Evolutionary conservation across 2,329 filamentous ascomycete species (phyloP).

Genomic region (Orbilia ellipsospora): DNA sequence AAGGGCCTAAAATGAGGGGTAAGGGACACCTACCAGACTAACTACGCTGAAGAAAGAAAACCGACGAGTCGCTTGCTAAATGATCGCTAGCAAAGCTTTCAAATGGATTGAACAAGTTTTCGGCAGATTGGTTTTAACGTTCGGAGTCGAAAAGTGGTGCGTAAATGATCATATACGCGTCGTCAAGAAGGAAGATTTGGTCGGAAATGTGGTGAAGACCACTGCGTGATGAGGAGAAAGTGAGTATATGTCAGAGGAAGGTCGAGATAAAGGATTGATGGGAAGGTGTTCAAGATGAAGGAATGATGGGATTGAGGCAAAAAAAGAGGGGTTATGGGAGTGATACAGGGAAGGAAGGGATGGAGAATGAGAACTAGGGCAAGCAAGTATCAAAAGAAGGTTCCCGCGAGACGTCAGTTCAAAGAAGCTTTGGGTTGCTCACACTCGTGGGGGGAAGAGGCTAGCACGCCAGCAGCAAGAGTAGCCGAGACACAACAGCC

Average conservation of each 20-base stretch:
- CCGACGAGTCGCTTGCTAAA: conserved; percentile 52
- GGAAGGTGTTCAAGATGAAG: conserved; percentile 25
- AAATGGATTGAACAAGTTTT: conserved; percentile 37
- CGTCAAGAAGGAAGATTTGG: conserved; percentile 41
- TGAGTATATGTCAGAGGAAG: conserved; percentile 35
- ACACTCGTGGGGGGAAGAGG: conserved; percentile 26
- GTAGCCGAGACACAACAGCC: conserved; percentile 42
- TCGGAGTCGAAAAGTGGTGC: conserved; percentile 51
- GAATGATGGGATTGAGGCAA: conserved; percentile 38
- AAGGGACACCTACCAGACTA: conserved; percentile 37
- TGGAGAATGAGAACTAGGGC: conserved; percentile 28
- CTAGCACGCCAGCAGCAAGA: conserved; percentile 28
- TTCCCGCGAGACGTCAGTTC: conserved; percentile 47
- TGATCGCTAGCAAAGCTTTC: conserved; percentile 54
- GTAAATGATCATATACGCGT: conserved; percentile 56
- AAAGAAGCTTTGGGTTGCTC: conserved; percentile 31
- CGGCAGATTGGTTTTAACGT: conserved; percentile 40
- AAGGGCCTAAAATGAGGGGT: conserved; percentile 30
- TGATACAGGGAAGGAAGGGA: conserved; percentile 53
- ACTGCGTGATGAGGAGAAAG: conserved; percentile 38
- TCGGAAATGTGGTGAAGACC: conserved; percentile 54
- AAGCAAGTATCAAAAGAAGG: conserved; percentile 39
- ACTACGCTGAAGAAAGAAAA: conserved; percentile 27
- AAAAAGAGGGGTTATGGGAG: conserved; percentile 54
- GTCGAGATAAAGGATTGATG: conserved; percentile 30